Evolutionary conservation across 1,284 basidiomycete species (phyloP).

Genomic region (Chalciporus sp.): DNA sequence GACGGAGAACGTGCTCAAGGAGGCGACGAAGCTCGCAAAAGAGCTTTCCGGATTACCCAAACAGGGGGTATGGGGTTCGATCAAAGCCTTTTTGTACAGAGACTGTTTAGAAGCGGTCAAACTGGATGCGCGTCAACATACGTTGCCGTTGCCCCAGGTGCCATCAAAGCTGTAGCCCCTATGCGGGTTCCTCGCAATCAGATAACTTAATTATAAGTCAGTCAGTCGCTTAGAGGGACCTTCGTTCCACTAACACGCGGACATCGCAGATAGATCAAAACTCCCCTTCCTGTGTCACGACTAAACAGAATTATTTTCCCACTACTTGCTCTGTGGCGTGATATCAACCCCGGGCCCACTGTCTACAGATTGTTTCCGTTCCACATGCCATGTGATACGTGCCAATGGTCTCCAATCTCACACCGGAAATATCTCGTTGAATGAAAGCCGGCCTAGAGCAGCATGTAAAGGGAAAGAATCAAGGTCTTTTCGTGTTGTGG

Average conservation of each 20-base stretch:
- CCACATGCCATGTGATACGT: constrained; percentile 1
- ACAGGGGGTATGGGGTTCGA: constrained; percentile 65
- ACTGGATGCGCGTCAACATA: constrained; percentile 34
- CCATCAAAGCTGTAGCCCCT: constrained; percentile 40
- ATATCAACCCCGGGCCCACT: neutral
- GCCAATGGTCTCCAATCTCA: constrained; percentile 1
- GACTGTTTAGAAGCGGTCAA: constrained; percentile 45
- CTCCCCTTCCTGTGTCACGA: constrained; percentile 7
- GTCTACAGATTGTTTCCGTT: constrained; percentile 20
- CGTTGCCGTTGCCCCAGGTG: neutral
- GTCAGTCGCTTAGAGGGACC: neutral
- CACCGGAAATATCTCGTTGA: neutral
- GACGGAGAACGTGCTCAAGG: constrained; percentile 61
- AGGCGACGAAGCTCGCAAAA: constrained; percentile 61
- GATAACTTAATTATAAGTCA: constrained; percentile 4
- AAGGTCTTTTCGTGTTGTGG: constrained; percentile 8
- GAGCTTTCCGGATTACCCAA: constrained; percentile 50
- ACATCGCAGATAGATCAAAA: neutral
- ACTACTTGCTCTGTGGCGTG: neutral
- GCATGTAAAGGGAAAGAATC: neutral
- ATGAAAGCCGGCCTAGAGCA: neutral
- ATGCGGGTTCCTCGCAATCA: neutral
- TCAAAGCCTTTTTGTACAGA: constrained; percentile 55
- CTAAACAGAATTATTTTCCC: constrained; percentile 8
- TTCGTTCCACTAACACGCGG: constrained; percentile 6